These are phyloP conservation scores for Opeltia flavorubescens DNA, from an alignment of 495 filamentous ascomycete species.

Conservation along the genomic window DNA sequence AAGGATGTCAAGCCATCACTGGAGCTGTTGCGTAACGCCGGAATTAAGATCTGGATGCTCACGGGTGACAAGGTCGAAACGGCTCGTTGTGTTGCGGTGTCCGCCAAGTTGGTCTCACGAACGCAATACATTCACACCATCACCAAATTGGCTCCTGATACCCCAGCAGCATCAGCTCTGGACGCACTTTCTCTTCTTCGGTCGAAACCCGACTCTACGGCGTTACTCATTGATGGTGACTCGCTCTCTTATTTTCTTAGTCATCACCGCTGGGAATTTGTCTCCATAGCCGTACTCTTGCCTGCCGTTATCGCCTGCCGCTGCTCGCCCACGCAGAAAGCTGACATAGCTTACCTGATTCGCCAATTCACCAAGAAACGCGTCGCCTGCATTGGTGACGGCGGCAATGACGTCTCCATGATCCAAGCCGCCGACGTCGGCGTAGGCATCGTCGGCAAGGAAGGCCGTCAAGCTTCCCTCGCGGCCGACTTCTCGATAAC, in stretches of 20 bases:
- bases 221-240: slow-evolving; percentile 90
- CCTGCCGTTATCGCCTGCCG: slow-evolving; percentile 93
- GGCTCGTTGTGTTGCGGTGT: slow-evolving; percentile 89
- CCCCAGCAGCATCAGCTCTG: slow-evolving; percentile 45
- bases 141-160: slow-evolving; percentile 41
- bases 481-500: slow-evolving; percentile 94
- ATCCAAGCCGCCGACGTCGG: slow-evolving; percentile 97
- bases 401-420: slow-evolving; percentile 98
- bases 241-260: slow-evolving; percentile 69
- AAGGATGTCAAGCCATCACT: slow-evolving; percentile 87
- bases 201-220: slow-evolving; percentile 68
- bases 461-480: slow-evolving; percentile 85
- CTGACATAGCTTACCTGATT: slow-evolving; percentile 82
- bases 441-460: slow-evolving; percentile 95
- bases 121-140: slow-evolving; percentile 95
- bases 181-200: slow-evolving; percentile 79
- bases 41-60: slow-evolving; percentile 99
- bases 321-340: slow-evolving; percentile 95
- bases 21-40: slow-evolving; percentile 89
- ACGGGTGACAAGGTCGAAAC: slow-evolving; percentile 99
- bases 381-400: slow-evolving; percentile 92
- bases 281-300: slow-evolving; percentile 71
- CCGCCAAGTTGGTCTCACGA: slow-evolving; percentile 82
- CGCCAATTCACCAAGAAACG: slow-evolving; percentile 84
- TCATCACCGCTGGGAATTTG: slow-evolving; percentile 71